Base-by-base conservation (phyloP, 1,284 basidiomycete genomes). In the Trametes polyzona region DNA sequence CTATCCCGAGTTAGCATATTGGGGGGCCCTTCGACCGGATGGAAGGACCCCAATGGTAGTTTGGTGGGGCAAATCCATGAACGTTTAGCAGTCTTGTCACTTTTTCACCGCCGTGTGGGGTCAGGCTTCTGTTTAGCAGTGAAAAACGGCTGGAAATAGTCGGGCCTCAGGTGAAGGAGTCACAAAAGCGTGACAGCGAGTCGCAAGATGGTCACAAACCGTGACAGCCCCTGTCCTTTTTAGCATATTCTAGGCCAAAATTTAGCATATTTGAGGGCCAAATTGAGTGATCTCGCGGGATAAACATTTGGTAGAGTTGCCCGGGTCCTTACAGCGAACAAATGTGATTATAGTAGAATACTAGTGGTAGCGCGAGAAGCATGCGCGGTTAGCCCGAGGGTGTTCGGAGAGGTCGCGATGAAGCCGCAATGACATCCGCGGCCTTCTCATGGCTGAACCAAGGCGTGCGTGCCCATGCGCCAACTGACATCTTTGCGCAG, bases 181-280 rank as follows among this genome's bases (percentile, higher is more conserved):
- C 14, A 35, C 33, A 35, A 14, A 14, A 14, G 10, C 33, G 4
- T n/a, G 21, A 9, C 51, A 53, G 17, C 23, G 36, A 21, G n/a
- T 53, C 9, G 23, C n/a, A 24, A 14, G 17, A 19, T 6, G n/a
- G 19, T 19, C 17, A 19, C 6, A 23, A 53, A 29, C n/a, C 17
- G 30, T 44, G 30, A 32, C 19, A 5, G 32, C 9, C 29, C 30
- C 32, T 44, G 30, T 44, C 43, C 43, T 3, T 19, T 44, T 32
- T 44, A 21, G 27, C 30, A 26, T 44, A 32, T 16, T 21, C 4
- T 6, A 44, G 29, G 43, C 27, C 43, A 11, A 44, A 44, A 44
- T n/a, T 32, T 44, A 21, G 43, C 43, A 26, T 44, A 32, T 44
- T 44, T 44, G 43, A 44, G 43, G 43, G 29, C 43, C n/a, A 44